phyloP scores from a whole-genome alignment of 179 eudicot species.

The Patellifolia procumbens region DNA sequence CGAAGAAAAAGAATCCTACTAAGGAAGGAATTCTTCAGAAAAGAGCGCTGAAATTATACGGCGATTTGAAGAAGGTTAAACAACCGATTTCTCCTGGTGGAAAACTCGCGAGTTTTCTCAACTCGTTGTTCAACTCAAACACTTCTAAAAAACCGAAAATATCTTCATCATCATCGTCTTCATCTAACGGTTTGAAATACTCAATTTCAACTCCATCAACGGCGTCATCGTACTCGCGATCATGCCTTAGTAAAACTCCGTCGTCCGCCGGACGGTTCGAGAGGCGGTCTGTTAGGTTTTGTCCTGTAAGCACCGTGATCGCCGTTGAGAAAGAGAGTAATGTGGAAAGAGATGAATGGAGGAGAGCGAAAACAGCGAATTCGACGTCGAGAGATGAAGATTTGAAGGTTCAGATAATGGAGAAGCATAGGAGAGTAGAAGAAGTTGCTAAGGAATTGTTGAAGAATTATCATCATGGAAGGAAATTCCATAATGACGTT shows the following conservation, averaged over 20 bases:
- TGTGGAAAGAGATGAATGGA: background rate
- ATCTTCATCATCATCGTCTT: slow-evolving; percentile 12
- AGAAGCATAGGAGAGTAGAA: slow-evolving; percentile 61
- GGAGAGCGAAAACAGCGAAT: background rate
- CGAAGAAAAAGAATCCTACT: slow-evolving; percentile 28
- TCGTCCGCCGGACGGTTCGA: slow-evolving; percentile 53
- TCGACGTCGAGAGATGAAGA: slow-evolving; percentile 31
- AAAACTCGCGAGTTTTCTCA: slow-evolving; percentile 66
- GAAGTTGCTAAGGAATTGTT: slow-evolving; percentile 66
- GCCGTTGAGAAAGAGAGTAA: slow-evolving; percentile 38
- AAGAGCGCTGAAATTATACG: slow-evolving; percentile 71
- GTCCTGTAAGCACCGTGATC: slow-evolving; percentile 28
- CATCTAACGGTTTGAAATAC: slow-evolving; percentile 14
- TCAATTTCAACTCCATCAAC: slow-evolving; percentile 56
- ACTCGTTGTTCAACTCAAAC: slow-evolving; percentile 58
- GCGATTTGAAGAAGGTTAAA: slow-evolving; percentile 75
- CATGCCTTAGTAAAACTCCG: slow-evolving; percentile 81
- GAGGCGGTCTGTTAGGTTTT: slow-evolving; percentile 70
- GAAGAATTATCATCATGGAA: slow-evolving; percentile 42
- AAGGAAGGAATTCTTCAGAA: slow-evolving; percentile 46
- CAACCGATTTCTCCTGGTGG: slow-evolving; percentile 94
- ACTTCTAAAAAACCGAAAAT: slow-evolving; percentile 43
- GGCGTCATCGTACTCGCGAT: slow-evolving; percentile 68
- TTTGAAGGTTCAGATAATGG: slow-evolving; percentile 43
- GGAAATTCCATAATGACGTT: background rate